phyloP scores from a whole-genome alignment of 2,329 filamentous ascomycete species.

The Exophiala alcalophila region DNA sequence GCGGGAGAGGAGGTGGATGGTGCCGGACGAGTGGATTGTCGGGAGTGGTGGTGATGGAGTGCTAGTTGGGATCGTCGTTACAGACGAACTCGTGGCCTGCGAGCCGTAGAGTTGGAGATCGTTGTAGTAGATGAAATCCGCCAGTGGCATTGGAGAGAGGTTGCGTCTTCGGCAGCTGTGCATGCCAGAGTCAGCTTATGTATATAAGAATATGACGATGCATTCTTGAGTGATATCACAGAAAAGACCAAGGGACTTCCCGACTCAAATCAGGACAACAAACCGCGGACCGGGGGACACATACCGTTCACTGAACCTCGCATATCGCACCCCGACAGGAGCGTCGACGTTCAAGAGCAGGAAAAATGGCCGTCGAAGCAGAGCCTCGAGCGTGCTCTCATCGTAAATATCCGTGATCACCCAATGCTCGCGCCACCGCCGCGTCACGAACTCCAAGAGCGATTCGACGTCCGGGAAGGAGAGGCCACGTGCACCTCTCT shows the following conservation, averaged over 20 bases:
- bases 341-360: constrained; percentile 89
- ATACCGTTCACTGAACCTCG: constrained; percentile 64
- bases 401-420: constrained; percentile 81
- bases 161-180: constrained; percentile 49
- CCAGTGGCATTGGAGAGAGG: constrained; percentile 52
- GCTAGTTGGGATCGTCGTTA: neutral
- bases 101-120: constrained; percentile 73
- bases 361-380: constrained; percentile 83
- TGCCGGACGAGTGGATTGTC: constrained; percentile 44
- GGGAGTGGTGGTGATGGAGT: neutral
- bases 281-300: constrained; percentile 12
- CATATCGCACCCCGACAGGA: constrained; percentile 79
- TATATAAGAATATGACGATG: constrained; percentile 28
- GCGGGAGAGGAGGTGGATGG: constrained; percentile 73
- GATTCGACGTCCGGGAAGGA: constrained; percentile 52
- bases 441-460: constrained; percentile 81
- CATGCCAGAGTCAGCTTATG: constrained; percentile 9
- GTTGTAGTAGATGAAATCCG: constrained; percentile 59
- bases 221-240: too few species aligned
- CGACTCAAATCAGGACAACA: neutral
- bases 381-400: constrained; percentile 68
- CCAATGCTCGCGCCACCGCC: constrained; percentile 77
- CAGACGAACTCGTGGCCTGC: constrained; percentile 35
- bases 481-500: constrained; percentile 29
- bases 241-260: too few species aligned